These are phyloP conservation scores for Metschnikowia matae DNA, from an alignment of 805 yeast species.

Conservation along the genomic window DNA sequence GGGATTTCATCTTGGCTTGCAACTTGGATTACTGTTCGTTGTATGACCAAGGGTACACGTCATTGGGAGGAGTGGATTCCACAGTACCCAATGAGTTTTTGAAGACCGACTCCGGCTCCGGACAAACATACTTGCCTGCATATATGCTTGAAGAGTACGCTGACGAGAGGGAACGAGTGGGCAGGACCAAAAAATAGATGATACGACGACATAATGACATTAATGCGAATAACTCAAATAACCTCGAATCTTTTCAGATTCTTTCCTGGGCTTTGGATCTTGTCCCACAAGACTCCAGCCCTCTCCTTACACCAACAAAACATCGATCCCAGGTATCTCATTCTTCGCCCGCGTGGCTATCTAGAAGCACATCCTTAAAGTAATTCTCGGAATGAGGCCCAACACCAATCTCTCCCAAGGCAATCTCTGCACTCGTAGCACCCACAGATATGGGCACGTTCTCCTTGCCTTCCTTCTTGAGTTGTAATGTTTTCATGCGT, in stretches of 20 bases:
- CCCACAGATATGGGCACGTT: conserved; percentile 41
- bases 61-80: conserved; percentile 73
- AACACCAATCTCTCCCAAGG: conserved; percentile 74
- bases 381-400: conserved; percentile 62
- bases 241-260: no score
- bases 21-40: conserved; percentile 66
- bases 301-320: no score
- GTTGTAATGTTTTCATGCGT: conserved; percentile 53
- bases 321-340: background rate
- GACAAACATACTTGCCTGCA: conserved; percentile 45
- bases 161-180: conserved; percentile 51
- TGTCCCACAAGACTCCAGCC: no score
- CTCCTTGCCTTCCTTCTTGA: conserved; percentile 33
- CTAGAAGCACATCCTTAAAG: conserved; percentile 17
- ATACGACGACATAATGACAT: background rate
- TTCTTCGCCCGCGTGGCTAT: background rate
- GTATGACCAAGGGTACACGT: conserved; percentile 84
- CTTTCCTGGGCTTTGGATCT: no score
- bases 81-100: conserved; percentile 70
- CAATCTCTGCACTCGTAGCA: conserved; percentile 74
- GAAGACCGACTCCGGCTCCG: conserved; percentile 8
- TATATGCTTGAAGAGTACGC: conserved; percentile 56
- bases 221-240: background rate
- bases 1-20: conserved; percentile 70
- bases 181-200: conserved; percentile 21